Percentiles rank a stretch among this genome's conserved stretches.
These are phyloP conservation scores for Coelastrella sp. DNA, from an alignment of 139 green algal genomes.

Conservation along the genomic window DNA sequence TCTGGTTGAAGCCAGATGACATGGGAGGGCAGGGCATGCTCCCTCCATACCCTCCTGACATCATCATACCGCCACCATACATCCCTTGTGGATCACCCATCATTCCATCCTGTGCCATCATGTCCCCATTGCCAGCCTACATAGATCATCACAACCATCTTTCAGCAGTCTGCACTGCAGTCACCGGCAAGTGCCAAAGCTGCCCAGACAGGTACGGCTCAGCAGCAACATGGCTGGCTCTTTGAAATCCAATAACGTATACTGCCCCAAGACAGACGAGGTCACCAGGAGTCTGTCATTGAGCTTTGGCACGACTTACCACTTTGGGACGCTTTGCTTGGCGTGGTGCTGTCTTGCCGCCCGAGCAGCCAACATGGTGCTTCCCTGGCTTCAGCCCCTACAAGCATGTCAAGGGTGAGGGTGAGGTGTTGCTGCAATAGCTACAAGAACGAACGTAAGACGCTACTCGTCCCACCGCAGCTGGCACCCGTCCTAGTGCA, in stretches of 20 bases:
- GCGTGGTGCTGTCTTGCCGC: conserved; percentile 55
- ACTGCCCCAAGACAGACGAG: too few relatives aligned
- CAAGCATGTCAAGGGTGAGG: too few relatives aligned
- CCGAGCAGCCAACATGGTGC: conserved; percentile 88
- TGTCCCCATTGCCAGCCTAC: not conserved
- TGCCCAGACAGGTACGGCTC: too few relatives aligned
- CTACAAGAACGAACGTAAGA: too few relatives aligned
- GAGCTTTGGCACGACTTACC: conserved; percentile 33
- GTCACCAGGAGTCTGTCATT: not conserved
- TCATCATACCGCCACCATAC: conserved; percentile 33
- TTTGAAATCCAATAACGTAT: too few relatives aligned
- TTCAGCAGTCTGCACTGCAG: not conserved
- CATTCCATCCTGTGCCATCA: conserved; percentile 5
- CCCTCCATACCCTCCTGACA: not conserved
- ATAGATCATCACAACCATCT: not conserved
- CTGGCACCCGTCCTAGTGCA: not conserved
- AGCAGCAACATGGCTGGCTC: too few relatives aligned
- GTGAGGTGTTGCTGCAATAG: too few relatives aligned
- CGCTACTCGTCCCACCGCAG: too few relatives aligned
- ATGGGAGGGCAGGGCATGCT: not conserved
- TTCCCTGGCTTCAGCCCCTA: conserved; percentile 81
- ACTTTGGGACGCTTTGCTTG: conserved; percentile 50
- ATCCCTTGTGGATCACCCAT: not conserved
- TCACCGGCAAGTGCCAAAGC: too few relatives aligned
- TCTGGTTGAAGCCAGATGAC: not conserved